phyloP scores from a whole-genome alignment of 257 asterid genomes.

The Agastache rugosa region DNA sequence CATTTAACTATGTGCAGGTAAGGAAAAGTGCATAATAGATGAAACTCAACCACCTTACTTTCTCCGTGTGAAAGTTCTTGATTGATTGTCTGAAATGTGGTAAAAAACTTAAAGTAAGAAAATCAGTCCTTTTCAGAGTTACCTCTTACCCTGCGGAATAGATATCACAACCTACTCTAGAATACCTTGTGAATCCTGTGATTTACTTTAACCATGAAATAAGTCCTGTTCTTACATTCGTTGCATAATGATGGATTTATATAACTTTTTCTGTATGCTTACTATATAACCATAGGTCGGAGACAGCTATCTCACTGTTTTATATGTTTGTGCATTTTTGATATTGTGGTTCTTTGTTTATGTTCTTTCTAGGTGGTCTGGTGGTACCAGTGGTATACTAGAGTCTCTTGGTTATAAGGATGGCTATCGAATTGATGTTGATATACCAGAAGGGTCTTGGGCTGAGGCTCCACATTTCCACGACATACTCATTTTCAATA shows the following conservation, averaged over 20 bases:
- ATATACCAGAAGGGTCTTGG: constrained; percentile 93
- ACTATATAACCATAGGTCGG: not conserved
- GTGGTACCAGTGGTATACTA: constrained; percentile 58
- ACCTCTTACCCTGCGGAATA: not conserved
- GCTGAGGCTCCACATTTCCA: constrained; percentile 74
- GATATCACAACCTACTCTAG: constrained; percentile 12
- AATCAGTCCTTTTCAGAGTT: constrained; percentile 5
- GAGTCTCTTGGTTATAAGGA: constrained; percentile 93
- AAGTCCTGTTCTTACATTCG: constrained; percentile 14
- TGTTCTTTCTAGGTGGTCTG: constrained; percentile 73
- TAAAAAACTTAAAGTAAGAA: constrained; percentile 7
- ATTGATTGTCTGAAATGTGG: not conserved
- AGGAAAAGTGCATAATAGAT: not conserved
- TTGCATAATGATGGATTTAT: constrained; percentile 9
- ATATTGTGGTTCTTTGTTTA: constrained; percentile 24
- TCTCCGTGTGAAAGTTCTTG: not conserved
- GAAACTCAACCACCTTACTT: not conserved
- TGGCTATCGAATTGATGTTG: constrained; percentile 90
- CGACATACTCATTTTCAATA: constrained; percentile 83
- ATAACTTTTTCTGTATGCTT: not conserved
- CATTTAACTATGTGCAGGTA: constrained; percentile 12
- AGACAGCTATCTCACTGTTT: constrained; percentile 1
- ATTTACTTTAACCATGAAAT: constrained; percentile 19
- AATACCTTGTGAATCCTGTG: constrained; percentile 14
- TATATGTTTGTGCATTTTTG: constrained; percentile 21